A percentile compares a stretch with the other conserved stretches of the same genome.
phyloP scores from a whole-genome alignment of 169 alveolate genomes.

The Haemoproteus tartakovskyi region DNA sequence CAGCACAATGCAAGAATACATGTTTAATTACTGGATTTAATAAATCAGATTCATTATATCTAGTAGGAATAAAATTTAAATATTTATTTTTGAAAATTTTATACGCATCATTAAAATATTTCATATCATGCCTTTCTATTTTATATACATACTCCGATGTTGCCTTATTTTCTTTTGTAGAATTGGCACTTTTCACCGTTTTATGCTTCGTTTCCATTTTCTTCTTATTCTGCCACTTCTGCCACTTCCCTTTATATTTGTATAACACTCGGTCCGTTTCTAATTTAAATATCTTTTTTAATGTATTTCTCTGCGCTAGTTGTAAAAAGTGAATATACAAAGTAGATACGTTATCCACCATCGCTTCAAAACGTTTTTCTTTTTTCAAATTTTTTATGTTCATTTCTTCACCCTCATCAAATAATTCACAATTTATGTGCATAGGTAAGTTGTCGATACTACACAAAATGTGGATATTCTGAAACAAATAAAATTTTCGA shows the following conservation, averaged over 20 bases:
- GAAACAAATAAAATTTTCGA: constrained; percentile 42
- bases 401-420: neutral
- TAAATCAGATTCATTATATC: constrained; percentile 36
- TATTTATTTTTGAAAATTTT: constrained; percentile 50
- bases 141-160: constrained; percentile 29
- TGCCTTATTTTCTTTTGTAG: neutral
- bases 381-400: constrained; percentile 25
- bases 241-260: constrained; percentile 42
- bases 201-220: neutral
- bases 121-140: constrained; percentile 25
- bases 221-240: neutral
- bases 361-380: neutral
- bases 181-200: neutral
- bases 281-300: constrained; percentile 31
- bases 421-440: constrained; percentile 23
- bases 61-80: constrained; percentile 51
- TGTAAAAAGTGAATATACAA: constrained; percentile 35
- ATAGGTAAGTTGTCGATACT: constrained; percentile 43
- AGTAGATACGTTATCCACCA: constrained; percentile 11
- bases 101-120: constrained; percentile 31
- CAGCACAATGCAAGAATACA: constrained; percentile 36
- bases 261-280: constrained; percentile 22
- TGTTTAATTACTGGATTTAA: constrained; percentile 23
- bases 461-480: constrained; percentile 26
- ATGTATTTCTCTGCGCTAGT: constrained; percentile 49